Base-by-base conservation (phyloP, 2,329 filamentous ascomycete genomes). In the Pseudogymnoascus destructans region DNA sequence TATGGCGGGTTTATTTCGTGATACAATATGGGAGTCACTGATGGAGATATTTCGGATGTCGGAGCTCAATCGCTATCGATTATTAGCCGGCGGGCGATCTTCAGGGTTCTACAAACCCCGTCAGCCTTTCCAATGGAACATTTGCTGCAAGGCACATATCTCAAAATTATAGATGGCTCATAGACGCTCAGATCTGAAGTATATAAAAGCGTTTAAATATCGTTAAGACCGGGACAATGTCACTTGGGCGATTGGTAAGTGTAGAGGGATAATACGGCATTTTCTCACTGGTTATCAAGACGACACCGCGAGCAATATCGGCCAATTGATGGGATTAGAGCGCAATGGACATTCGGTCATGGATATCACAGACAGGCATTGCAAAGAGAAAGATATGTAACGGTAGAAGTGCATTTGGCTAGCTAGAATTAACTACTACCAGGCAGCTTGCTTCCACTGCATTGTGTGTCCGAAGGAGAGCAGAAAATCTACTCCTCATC, bases 401-500 rank as follows among this genome's bases (percentile, higher is more conserved):
- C 46, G n/a, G 46, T 7, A 52, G 46, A 56, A 36, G 19, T 32
- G 30, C 54, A 38, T 56, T 56, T 56, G 30, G 21, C 35, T 38
- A 56, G 54, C 54, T 56, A 35, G 54, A 56, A 27, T 56, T 36
- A 56, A 56, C 54, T 56, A 32, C 54, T 56, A 56, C 36, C 54
- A 36, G 30, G 32, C 46, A 30, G 46, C 30, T 36, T 56, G 54
- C 32, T 56, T 38, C 30, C 19, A 56, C 54, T 27, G 23, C 54
- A 56, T 56, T 36, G 15, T 19, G 25, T 36, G 54, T 52, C 46
- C 25, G 23, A 64, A 17, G 8, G 23, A 56, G 32, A 35, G 54
- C 35, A 23, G 23, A 64, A 61, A 69, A 70, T 84, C 82, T 96
- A 98, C 77, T 98, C 93, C 73, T 98, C 93, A 74, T 98, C 93